Percentiles rank a stretch among this genome's conserved stretches.
Conservation (phyloP, 2,329 filamentous ascomycete genomes). For the Chrysoporthe puriensis region DNA sequence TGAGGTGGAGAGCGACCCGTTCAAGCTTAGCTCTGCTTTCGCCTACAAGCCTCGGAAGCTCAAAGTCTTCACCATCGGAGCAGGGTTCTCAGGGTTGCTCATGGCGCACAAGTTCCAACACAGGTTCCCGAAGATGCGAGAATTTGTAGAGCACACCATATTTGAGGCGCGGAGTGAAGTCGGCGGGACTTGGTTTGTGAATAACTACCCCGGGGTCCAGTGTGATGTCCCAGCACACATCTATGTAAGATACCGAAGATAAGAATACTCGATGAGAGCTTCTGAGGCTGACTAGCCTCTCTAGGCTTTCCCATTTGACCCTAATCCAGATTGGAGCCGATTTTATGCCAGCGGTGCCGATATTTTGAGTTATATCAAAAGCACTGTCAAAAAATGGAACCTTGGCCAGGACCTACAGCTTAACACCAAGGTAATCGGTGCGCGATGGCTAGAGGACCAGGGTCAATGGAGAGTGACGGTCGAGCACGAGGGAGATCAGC, state of each 20-base stretch:
- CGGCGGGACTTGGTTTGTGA: slow-evolving; percentile 42
- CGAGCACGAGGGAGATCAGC: slow-evolving; percentile 32
- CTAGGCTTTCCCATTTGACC: slow-evolving; percentile 30
- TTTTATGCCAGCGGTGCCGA: slow-evolving; percentile 60
- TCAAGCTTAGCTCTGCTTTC: slow-evolving; percentile 33
- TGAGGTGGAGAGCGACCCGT: slow-evolving; percentile 33
- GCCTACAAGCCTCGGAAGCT: slow-evolving; percentile 38
- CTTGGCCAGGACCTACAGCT: slow-evolving; percentile 61
- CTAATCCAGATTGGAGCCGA: slow-evolving; percentile 61
- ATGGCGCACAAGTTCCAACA: slow-evolving; percentile 43
- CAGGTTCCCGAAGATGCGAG: slow-evolving; percentile 37
- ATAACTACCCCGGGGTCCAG: slow-evolving; percentile 38
- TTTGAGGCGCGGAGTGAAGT: slow-evolving; percentile 39
- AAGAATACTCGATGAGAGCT: slow-evolving; percentile 33
- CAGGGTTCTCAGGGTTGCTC: slow-evolving; percentile 40
- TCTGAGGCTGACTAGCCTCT: slow-evolving; percentile 33
- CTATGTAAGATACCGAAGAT: slow-evolving; percentile 17
- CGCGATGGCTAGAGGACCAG: no score
- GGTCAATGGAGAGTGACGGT: no score
- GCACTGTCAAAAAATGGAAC: slow-evolving; percentile 62
- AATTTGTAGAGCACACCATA: slow-evolving; percentile 35
- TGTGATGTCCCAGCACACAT: slow-evolving; percentile 20
- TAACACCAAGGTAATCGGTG: slow-evolving; percentile 49
- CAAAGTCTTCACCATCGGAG: slow-evolving; percentile 41
- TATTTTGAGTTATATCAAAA: slow-evolving; percentile 64